These are phyloP conservation scores for Spathaspora gorwiae DNA, from an alignment of 805 yeast genomes.

Conservation along the genomic window DNA sequence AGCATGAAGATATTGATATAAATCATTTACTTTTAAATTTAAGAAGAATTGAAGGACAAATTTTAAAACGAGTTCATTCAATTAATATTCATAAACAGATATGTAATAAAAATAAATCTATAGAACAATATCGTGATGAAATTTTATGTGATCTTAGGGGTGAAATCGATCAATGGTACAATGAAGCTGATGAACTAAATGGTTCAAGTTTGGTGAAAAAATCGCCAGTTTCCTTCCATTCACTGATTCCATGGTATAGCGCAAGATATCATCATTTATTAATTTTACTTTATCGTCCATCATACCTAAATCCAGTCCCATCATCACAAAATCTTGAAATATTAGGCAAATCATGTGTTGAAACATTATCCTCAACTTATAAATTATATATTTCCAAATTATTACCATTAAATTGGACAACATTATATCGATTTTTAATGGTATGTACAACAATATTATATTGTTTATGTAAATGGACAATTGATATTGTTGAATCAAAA, in stretches of 20 bases:
- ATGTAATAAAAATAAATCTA: conserved; percentile 11
- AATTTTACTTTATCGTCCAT: conserved; percentile 46
- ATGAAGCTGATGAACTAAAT: conserved; percentile 4
- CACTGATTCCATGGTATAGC: conserved; percentile 29
- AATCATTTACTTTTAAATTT: conserved; percentile 39
- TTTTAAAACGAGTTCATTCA: conserved; percentile 44
- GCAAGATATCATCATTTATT: conserved; percentile 45
- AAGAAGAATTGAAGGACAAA: conserved; percentile 44
- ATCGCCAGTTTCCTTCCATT: conserved; percentile 16
- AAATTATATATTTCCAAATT: conserved; percentile 39
- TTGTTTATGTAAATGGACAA: conserved; percentile 44
- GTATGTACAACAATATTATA: conserved; percentile 45
- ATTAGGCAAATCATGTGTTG: conserved; percentile 42
- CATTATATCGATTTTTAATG: conserved; percentile 42
- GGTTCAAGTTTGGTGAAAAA: neutral
- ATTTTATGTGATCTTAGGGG: conserved; percentile 29
- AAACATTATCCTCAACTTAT: conserved; percentile 44
- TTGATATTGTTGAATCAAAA: conserved; percentile 43
- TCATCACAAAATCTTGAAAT: conserved; percentile 34
- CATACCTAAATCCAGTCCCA: conserved; percentile 44
- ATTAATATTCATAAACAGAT: conserved; percentile 30
- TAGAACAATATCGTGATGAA: conserved; percentile 21
- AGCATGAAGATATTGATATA: conserved; percentile 35
- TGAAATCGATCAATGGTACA: conserved; percentile 35
- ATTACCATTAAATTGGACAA: conserved; percentile 49